Conservation (phyloP, 2,329 filamentous ascomycete genomes). For the Fusarium subglutinans region DNA sequence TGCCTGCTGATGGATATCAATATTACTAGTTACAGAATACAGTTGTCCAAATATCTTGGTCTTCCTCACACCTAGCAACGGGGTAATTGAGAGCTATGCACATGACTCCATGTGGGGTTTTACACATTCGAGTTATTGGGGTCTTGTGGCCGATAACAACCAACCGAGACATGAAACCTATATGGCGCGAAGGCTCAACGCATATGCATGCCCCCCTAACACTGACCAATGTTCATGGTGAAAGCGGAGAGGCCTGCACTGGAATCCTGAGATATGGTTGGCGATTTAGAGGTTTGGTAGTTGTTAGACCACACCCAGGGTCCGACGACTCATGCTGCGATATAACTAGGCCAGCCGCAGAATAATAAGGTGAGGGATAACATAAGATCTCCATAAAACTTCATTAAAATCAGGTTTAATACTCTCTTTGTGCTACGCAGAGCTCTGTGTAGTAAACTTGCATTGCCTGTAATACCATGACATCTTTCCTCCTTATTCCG, state of each 20-base stretch:
- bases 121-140: background rate
- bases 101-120: too few relatives aligned
- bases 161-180: background rate
- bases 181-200: too few relatives aligned
- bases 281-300: background rate
- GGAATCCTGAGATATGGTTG: background rate
- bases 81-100: background rate
- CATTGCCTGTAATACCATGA: background rate
- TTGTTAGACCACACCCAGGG: background rate
- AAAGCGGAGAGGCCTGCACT: background rate
- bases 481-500: background rate
- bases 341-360: background rate
- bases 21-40: slow-evolving; percentile 25
- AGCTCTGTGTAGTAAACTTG: background rate
- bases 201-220: background rate
- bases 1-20: slow-evolving; percentile 24
- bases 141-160: background rate
- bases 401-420: background rate
- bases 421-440: background rate
- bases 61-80: too few relatives aligned
- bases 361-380: background rate
- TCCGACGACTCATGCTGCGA: background rate
- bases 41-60: background rate
- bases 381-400: background rate
- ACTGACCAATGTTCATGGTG: background rate